A percentile compares a stretch with the other conserved stretches of the same genome.
phyloP scores from a whole-genome alignment of 2,329 filamentous ascomycete species.

The Apiospora marii region DNA sequence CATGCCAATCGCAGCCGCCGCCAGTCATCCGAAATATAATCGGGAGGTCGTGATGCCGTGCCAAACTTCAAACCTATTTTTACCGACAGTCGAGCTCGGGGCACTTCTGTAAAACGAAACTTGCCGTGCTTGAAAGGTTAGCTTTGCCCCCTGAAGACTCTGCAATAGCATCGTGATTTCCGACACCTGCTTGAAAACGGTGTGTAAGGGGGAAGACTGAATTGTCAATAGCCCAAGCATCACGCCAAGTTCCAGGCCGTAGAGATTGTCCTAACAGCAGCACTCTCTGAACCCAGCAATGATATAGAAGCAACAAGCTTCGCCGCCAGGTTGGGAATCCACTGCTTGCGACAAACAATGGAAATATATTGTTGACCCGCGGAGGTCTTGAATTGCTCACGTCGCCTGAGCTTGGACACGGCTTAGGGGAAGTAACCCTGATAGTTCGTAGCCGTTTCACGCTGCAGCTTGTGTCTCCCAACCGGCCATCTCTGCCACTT shows the following conservation, averaged over 20 bases:
- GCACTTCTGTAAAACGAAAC: not conserved
- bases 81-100: not conserved
- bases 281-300: not conserved
- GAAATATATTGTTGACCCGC: not conserved
- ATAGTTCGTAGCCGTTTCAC: constrained; percentile 8
- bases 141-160: not conserved
- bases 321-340: not conserved
- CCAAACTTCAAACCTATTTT: not conserved
- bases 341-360: not conserved
- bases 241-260: not conserved
- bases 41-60: not conserved
- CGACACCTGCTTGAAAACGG: not conserved
- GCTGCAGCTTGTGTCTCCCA: not conserved
- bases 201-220: not conserved
- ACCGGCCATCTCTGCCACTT: not conserved
- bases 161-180: not conserved
- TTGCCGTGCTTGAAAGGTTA: not conserved
- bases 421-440: not conserved
- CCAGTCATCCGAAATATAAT: not conserved
- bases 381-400: not conserved
- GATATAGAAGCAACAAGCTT: not conserved
- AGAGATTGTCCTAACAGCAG: not conserved
- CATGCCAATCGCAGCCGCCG: not conserved
- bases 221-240: not conserved
- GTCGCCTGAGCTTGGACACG: not conserved